Evolutionary conservation across 176 grass and related monocot genomes (phyloP).

Genomic region (Pontederia crassipes): DNA sequence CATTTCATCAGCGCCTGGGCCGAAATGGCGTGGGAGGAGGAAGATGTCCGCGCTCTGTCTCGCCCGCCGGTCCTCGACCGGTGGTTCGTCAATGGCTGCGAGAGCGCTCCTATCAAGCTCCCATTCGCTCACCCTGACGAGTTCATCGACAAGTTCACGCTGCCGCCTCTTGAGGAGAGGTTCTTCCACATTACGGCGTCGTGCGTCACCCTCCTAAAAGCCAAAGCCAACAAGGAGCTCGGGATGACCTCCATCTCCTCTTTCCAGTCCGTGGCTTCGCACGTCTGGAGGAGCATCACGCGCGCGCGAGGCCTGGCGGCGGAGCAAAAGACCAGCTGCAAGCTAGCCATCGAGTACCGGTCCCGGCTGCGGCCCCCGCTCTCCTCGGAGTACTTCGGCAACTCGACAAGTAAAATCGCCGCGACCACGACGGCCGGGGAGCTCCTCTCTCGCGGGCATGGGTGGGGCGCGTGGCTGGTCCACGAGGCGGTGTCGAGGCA

Average conservation of each 20-base stretch:
- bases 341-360: constrained; percentile 31
- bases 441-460: constrained; percentile 37
- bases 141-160: constrained; percentile 21
- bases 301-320: constrained; percentile 18
- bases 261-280: constrained; percentile 44
- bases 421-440: constrained; percentile 16
- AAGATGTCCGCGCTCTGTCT: not conserved
- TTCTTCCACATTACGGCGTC: constrained; percentile 50
- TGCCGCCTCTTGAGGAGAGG: constrained; percentile 18
- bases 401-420: constrained; percentile 11
- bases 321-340: constrained; percentile 28
- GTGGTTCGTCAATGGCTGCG: constrained; percentile 39
- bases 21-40: not conserved
- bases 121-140: constrained; percentile 24
- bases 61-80: constrained; percentile 26
- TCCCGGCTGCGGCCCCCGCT: constrained; percentile 34
- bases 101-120: constrained; percentile 21
- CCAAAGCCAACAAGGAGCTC: constrained; percentile 26
- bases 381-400: constrained; percentile 42
- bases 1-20: too few relatives aligned
- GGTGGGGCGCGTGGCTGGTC: constrained; percentile 40
- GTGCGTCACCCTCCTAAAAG: constrained; percentile 32
- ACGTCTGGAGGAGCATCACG: constrained; percentile 49
- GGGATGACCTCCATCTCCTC: constrained; percentile 21
- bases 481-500: constrained; percentile 31